phyloP scores from a whole-genome alignment of 2,329 filamentous ascomycete genomes.

The Chaetomiaceae sp. region DNA sequence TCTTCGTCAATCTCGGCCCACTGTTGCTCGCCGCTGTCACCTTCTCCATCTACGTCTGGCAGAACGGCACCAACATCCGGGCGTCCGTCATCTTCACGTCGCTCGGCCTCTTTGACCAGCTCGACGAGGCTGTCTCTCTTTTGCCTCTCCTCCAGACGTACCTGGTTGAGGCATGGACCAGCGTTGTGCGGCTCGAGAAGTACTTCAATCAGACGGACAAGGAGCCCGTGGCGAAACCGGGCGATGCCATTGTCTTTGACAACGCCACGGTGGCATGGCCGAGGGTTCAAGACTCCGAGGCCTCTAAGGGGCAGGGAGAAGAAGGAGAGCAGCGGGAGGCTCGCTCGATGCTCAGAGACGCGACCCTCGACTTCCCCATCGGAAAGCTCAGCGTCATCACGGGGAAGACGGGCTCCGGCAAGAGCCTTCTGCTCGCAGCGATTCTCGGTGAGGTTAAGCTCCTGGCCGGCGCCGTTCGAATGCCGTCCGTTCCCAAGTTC shows the following conservation, averaged over 20 bases:
- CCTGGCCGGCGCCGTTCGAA: constrained; percentile 30
- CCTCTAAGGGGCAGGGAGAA: constrained; percentile 1
- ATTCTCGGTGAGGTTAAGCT: constrained; percentile 39
- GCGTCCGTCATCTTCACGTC: constrained; percentile 36
- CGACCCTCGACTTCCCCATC: constrained; percentile 33
- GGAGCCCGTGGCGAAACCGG: constrained; percentile 25
- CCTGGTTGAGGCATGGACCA: constrained; percentile 35
- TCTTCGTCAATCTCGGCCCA: constrained; percentile 32
- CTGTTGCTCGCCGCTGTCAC: constrained; percentile 33
- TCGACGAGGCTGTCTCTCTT: constrained; percentile 32
- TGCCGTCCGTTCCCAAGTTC: constrained; percentile 27
- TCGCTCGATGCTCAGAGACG: constrained; percentile 32
- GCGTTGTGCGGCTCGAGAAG: constrained; percentile 33
- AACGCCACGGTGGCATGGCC: constrained; percentile 35
- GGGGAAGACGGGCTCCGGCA: constrained; percentile 38
- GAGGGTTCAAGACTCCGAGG: constrained; percentile 28
- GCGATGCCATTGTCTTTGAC: constrained; percentile 28
- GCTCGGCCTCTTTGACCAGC: constrained; percentile 34
- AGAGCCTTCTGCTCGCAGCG: constrained; percentile 37
- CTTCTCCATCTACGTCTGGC: constrained; percentile 32
- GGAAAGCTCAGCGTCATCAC: constrained; percentile 35
- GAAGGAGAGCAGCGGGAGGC: constrained; percentile 23
- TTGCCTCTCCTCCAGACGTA: constrained; percentile 34
- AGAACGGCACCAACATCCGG: constrained; percentile 30
- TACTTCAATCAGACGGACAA: constrained; percentile 33